Evolutionary conservation across 164 flowering plant species (phyloP).

Genomic region (Dillenia turbinata): DNA sequence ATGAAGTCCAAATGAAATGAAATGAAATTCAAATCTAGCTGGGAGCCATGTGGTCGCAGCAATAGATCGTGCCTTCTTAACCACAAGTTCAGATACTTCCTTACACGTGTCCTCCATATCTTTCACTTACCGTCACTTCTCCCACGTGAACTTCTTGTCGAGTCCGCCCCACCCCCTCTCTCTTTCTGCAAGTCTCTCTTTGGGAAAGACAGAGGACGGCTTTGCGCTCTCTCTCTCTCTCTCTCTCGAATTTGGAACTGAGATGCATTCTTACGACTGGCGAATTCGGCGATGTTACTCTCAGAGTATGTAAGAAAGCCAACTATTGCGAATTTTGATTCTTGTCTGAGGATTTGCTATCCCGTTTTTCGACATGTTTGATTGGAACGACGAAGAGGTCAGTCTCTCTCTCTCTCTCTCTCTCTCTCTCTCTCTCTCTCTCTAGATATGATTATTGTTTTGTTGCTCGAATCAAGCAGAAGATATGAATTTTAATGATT

Average conservation of each 20-base stretch:
- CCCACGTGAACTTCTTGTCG: too few relatives aligned
- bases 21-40: constrained; percentile 10
- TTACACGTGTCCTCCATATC: too few relatives aligned
- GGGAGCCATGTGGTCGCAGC: constrained; percentile 16
- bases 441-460: not conserved
- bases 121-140: too few relatives aligned
- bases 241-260: too few relatives aligned
- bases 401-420: not conserved
- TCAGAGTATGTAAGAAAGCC: constrained; percentile 2
- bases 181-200: too few relatives aligned
- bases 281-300: constrained; percentile 32
- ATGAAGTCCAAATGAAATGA: constrained; percentile 7
- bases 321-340: constrained; percentile 8
- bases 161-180: too few relatives aligned
- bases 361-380: constrained; percentile 52
- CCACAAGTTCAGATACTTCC: too few relatives aligned
- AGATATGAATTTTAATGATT: too few relatives aligned
- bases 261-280: too few relatives aligned
- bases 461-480: not conserved
- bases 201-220: too few relatives aligned
- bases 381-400: constrained; percentile 89
- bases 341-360: constrained; percentile 14
- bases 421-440: not conserved
- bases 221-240: too few relatives aligned
- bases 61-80: constrained; percentile 15